Evolutionary conservation across 129 eudicot genomes (phyloP), one percentile per base, ranked within the genome.

Genomic region (Flaveria bidentis): DNA sequence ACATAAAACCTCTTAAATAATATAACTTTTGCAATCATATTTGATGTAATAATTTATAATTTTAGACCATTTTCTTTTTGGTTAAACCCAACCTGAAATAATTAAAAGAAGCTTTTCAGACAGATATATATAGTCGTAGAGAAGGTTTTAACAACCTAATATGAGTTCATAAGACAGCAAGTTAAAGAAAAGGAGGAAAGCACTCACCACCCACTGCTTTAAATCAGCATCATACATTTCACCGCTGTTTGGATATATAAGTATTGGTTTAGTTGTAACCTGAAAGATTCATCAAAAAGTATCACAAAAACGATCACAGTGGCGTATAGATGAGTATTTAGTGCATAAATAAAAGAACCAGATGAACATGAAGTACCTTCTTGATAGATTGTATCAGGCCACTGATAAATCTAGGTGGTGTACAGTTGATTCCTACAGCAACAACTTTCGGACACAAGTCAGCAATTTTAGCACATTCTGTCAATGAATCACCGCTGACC

Each of bases 201-300:
- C 61, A 86, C 97, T 84, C 74, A 88, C 97, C 96, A 94, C 98
- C 98, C 98, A 94, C 76, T 85, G 86, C 85, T 94, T 94, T 73
- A 58, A 77, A 30, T 82, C 87, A 13, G 96, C 89, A 72, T 94
- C 98, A 74, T 94, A 94, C 78, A 82, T 88, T 85, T 94, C 98
- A 18, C 98, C 98, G 67, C 98, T 94, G 64, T 94, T 94, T 30
- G 98, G 98, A 68, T 94, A 94, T 74, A 94, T 88, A 52, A 94
- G 86, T 80, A 94, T 82, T 25, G 97, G 98, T 82, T 94, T 94
- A 63, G 75, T 28, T 16, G 98, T 82, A 78, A 87, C 93, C 98
- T 94, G 84, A 78, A 62, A 70, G 25, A 28, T 50, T n/a, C 1
- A 47, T 44, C 0, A 78, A 39, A 50, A 13, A 60, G 69, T n/a